phyloP scores from a whole-genome alignment of 345 rosid species.

The Turritis glabra region DNA sequence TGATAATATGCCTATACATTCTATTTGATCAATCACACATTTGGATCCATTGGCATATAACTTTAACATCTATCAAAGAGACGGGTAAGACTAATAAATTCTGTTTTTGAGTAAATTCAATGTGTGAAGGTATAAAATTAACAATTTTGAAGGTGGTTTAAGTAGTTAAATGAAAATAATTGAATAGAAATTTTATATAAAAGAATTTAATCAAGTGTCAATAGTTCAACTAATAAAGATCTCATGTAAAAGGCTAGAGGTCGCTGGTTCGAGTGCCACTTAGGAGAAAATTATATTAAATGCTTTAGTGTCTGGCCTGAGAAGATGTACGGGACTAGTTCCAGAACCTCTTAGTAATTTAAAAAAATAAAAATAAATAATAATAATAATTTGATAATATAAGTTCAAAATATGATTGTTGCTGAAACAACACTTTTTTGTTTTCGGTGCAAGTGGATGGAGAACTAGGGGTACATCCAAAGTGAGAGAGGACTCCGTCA shows the following conservation, averaged over 20 bases:
- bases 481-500: too few species aligned
- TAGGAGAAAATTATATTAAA: too few species aligned
- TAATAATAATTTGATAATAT: not conserved
- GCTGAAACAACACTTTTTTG: not conserved
- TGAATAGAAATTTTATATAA: not conserved
- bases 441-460: too few species aligned
- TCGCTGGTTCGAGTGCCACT: too few species aligned
- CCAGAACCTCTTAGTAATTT: too few species aligned
- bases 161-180: not conserved
- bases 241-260: too few species aligned
- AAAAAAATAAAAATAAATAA: too few species aligned
- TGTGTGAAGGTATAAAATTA: not conserved
- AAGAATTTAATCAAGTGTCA: too few species aligned
- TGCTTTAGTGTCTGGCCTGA: too few species aligned
- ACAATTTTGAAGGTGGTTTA: not conserved
- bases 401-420: not conserved
- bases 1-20: slow-evolving; percentile 3
- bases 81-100: not conserved
- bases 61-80: not conserved
- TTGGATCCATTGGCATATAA: slow-evolving; percentile 14
- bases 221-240: too few species aligned
- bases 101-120: not conserved
- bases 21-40: not conserved
- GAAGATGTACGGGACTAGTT: too few species aligned
- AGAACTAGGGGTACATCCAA: too few species aligned